Evolutionary conservation across 2,329 filamentous ascomycete genomes (phyloP).

Genomic region (Paraphoma chrysanthemicola): DNA sequence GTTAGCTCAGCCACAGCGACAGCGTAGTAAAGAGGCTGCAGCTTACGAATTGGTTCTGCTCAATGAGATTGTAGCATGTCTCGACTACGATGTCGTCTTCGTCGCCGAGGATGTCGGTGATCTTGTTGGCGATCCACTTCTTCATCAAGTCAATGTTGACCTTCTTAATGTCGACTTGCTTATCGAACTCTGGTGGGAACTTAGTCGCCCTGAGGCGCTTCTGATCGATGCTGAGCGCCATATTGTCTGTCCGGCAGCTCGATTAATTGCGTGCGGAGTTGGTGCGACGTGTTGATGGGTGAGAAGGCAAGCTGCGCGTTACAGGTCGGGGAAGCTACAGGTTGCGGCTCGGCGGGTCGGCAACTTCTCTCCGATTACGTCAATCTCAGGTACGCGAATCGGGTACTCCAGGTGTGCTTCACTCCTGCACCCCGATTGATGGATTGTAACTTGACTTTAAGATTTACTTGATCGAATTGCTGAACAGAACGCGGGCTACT

Average conservation of each 20-base stretch:
- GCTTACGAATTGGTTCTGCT: conserved; percentile 78
- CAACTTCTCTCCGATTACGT: conserved; percentile 15
- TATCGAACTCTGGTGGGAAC: conserved; percentile 90
- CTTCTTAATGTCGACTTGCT: conserved; percentile 97
- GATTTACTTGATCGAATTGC: no score
- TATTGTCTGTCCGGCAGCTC: conserved; percentile 47
- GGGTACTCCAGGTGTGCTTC: background rate
- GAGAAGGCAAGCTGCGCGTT: background rate
- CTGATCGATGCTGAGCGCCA: conserved; percentile 85
- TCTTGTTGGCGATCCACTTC: conserved; percentile 93
- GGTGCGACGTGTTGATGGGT: background rate
- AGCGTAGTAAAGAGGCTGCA: background rate
- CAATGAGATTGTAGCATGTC: conserved; percentile 73
- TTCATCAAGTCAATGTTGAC: conserved; percentile 98
- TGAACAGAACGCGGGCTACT: no score
- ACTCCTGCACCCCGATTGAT: background rate
- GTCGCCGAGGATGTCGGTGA: conserved; percentile 85
- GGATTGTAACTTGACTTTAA: no score
- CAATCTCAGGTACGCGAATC: conserved; percentile 15
- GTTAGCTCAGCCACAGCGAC: conserved; percentile 14
- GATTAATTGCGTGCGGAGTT: conserved; percentile 2
- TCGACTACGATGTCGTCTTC: conserved; percentile 98
- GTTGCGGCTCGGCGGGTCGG: conserved; percentile 17
- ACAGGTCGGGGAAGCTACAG: conserved; percentile 14
- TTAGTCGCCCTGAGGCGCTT: conserved; percentile 91